These are phyloP conservation scores for Beauveria rudraprayagi DNA, from an alignment of 2,329 filamentous ascomycete genomes.

Conservation along the genomic window DNA sequence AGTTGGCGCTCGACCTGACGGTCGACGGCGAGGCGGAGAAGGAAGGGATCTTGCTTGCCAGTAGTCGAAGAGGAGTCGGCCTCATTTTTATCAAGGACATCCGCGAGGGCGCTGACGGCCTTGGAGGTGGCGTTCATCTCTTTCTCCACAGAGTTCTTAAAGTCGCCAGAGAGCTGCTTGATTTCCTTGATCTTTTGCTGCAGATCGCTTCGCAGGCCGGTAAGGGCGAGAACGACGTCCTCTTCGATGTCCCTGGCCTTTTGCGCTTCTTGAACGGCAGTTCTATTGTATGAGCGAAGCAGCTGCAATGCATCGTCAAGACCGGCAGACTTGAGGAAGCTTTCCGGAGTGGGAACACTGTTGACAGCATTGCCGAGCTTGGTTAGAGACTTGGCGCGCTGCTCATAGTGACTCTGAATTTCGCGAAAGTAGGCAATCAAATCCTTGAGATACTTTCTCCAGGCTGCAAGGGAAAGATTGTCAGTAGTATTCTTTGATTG, in stretches of 20 bases:
- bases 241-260: constrained; percentile 87
- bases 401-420: constrained; percentile 81
- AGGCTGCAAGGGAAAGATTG: constrained; percentile 49
- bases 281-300: constrained; percentile 74
- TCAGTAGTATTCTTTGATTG: neutral
- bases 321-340: constrained; percentile 75
- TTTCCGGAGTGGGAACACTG: constrained; percentile 65
- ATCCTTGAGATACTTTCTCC: constrained; percentile 92
- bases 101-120: constrained; percentile 72
- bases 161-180: constrained; percentile 84
- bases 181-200: constrained; percentile 98
- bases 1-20: constrained; percentile 86
- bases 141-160: constrained; percentile 93
- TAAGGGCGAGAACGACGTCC: constrained; percentile 83
- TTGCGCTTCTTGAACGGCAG: constrained; percentile 68
- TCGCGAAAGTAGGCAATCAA: constrained; percentile 91
- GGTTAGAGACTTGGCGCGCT: constrained; percentile 69
- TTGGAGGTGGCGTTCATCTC: constrained; percentile 81
- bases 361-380: constrained; percentile 81
- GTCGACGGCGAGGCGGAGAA: constrained; percentile 79
- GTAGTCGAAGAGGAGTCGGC: constrained; percentile 63
- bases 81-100: constrained; percentile 71
- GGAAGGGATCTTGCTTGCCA: constrained; percentile 87
- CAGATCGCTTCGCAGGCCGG: constrained; percentile 77
- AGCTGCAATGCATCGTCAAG: constrained; percentile 80